A percentile compares a stretch with the other conserved stretches of the same genome.
Evolutionary conservation across 2,329 filamentous ascomycete genomes (phyloP).

Genomic region (Curvularia hawaiiensis): DNA sequence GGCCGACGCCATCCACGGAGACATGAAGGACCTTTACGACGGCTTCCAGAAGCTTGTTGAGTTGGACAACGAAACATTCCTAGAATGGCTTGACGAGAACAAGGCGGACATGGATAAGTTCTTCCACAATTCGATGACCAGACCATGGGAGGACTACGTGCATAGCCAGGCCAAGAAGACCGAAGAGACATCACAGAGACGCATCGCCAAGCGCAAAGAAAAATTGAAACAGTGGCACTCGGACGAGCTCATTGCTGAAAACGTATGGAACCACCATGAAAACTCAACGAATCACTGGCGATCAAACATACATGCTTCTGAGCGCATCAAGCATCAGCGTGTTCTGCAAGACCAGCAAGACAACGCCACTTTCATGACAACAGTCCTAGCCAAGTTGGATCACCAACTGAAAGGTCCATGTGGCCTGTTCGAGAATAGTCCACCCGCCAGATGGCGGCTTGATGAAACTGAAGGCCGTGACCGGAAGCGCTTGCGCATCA

Average conservation of each 20-base stretch:
- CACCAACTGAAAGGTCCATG: conserved; percentile 78
- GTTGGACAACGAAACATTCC: conserved; percentile 85
- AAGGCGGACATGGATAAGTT: conserved; percentile 77
- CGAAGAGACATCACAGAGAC: conserved; percentile 72
- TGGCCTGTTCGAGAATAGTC: conserved; percentile 74
- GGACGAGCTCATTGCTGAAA: conserved; percentile 71
- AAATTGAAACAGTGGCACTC: conserved; percentile 79
- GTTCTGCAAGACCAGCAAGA: conserved; percentile 93
- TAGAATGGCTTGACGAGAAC: conserved; percentile 86
- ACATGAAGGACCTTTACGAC: conserved; percentile 72
- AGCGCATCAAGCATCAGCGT: conserved; percentile 89
- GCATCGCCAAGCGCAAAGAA: conserved; percentile 78
- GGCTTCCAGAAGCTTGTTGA: conserved; percentile 86
- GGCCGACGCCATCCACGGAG: conserved; percentile 69
- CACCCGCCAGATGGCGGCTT: conserved; percentile 80
- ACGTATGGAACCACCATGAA: conserved; percentile 79
- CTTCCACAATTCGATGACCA: conserved; percentile 82
- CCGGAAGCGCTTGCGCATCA: conserved; percentile 86
- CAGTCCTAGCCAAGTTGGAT: conserved; percentile 78
- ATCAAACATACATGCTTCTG: conserved; percentile 91
- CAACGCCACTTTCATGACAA: conserved; percentile 76
- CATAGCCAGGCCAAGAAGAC: conserved; percentile 79
- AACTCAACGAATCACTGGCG: conserved; percentile 89
- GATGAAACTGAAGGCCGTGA: conserved; percentile 96
- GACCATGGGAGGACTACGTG: conserved; percentile 88